A percentile compares a stretch with the other conserved stretches of the same genome.
Evolutionary conservation across 805 yeast genomes (phyloP).

Genomic region (Maudiozyma barnettii): DNA sequence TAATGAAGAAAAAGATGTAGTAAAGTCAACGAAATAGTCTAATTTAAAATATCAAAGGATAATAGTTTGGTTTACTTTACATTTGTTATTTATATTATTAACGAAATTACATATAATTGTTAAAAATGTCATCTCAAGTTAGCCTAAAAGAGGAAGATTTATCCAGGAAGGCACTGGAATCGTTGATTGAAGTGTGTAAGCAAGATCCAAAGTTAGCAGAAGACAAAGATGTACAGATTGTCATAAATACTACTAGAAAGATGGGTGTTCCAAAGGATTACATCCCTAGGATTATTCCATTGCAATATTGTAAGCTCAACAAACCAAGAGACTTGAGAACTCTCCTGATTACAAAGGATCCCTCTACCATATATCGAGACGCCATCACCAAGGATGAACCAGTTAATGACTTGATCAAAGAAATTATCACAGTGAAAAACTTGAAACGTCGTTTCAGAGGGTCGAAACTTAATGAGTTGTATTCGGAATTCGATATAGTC

Average conservation of each 20-base stretch:
- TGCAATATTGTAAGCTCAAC: constrained; percentile 40
- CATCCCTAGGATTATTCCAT: constrained; percentile 51
- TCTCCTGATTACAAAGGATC: constrained; percentile 65
- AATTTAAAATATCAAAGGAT: not conserved
- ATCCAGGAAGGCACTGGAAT: constrained; percentile 16
- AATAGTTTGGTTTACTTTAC: not conserved
- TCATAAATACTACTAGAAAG: constrained; percentile 37
- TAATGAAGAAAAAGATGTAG: not conserved
- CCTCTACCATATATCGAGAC: constrained; percentile 46
- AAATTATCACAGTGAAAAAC: constrained; percentile 50
- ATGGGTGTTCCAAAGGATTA: constrained; percentile 38
- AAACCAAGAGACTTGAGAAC: constrained; percentile 42
- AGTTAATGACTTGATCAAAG: constrained; percentile 53
- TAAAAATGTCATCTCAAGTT: constrained; percentile 1
- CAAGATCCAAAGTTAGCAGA: constrained; percentile 22
- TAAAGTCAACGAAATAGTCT: too few relatives aligned
- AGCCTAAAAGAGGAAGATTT: constrained; percentile 8
- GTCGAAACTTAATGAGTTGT: constrained; percentile 39
- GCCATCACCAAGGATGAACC: constrained; percentile 41
- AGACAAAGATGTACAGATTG: constrained; percentile 29
- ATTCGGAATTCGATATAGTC: constrained; percentile 55
- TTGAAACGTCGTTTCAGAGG: constrained; percentile 39
- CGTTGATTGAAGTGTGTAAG: constrained; percentile 23
- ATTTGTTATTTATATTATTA: not conserved
- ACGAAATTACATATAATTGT: not conserved